Evolutionary conservation across 495 filamentous ascomycete genomes (phyloP).

Genomic region (Hypoxylon perforatum): DNA sequence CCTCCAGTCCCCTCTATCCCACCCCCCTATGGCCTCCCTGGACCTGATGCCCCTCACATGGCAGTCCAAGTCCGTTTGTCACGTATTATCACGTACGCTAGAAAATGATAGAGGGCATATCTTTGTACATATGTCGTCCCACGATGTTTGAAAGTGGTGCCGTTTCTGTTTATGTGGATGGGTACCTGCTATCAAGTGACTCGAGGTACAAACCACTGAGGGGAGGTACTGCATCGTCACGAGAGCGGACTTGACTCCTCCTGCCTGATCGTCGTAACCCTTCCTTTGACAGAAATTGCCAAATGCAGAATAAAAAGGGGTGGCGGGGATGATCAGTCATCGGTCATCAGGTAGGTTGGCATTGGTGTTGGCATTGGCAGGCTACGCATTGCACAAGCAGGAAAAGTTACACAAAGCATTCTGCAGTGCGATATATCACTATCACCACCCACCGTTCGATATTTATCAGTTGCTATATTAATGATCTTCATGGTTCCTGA

Average conservation of each 20-base stretch:
- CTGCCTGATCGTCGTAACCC: constrained; percentile 38
- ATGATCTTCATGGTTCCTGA: constrained; percentile 39
- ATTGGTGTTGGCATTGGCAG: neutral
- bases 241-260: constrained; percentile 34
- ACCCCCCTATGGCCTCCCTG: neutral
- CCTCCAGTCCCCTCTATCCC: too few species aligned
- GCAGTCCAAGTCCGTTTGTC: constrained; percentile 36
- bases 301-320: constrained; percentile 36
- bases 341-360: constrained; percentile 16
- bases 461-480: constrained; percentile 25
- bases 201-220: constrained; percentile 30
- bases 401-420: constrained; percentile 28
- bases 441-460: constrained; percentile 6
- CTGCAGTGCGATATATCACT: constrained; percentile 28
- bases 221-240: constrained; percentile 26
- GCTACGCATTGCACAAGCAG: neutral
- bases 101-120: constrained; percentile 34
- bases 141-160: constrained; percentile 21
- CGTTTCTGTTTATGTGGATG: constrained; percentile 16
- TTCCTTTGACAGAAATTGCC: constrained; percentile 10
- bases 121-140: constrained; percentile 26
- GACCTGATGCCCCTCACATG: constrained; percentile 40
- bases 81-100: constrained; percentile 15
- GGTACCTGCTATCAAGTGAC: constrained; percentile 35
- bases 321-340: constrained; percentile 40